A percentile compares a stretch with the other conserved stretches of the same genome.
Evolutionary conservation across 2,329 filamentous ascomycete species (phyloP).

Genomic region (Talaromyces amestolkiae): DNA sequence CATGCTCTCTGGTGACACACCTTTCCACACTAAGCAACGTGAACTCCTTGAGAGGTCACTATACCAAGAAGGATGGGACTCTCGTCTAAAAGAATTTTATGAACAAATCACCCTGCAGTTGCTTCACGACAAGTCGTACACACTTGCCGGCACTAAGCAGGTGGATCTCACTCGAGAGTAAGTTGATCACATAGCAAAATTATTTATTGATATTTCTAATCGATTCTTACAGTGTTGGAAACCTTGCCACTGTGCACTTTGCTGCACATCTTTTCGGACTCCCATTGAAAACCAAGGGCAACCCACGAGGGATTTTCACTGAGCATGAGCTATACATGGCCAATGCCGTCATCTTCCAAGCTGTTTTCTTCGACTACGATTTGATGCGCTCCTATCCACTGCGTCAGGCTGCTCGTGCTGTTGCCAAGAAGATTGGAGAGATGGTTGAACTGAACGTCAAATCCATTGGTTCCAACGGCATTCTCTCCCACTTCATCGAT

Average conservation of each 20-base stretch:
- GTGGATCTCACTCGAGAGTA: slow-evolving; percentile 66
- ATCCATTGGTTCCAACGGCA: slow-evolving; percentile 53
- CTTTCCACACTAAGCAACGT: slow-evolving; percentile 51
- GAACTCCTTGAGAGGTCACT: slow-evolving; percentile 58
- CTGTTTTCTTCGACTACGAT: slow-evolving; percentile 66
- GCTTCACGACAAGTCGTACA: slow-evolving; percentile 63
- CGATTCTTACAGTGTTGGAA: slow-evolving; percentile 41
- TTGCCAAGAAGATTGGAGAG: slow-evolving; percentile 59
- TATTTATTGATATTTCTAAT: neutral
- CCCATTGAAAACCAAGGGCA: slow-evolving; percentile 54
- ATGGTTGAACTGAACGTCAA: slow-evolving; percentile 66
- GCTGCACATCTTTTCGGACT: slow-evolving; percentile 55
- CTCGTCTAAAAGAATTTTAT: slow-evolving; percentile 66
- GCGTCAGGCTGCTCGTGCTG: slow-evolving; percentile 56
- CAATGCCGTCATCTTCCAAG: slow-evolving; percentile 63
- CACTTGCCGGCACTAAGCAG: slow-evolving; percentile 60
- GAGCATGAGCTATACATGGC: slow-evolving; percentile 60
- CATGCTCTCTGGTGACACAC: slow-evolving; percentile 55
- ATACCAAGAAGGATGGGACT: slow-evolving; percentile 61
- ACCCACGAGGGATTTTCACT: slow-evolving; percentile 53
- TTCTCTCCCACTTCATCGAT: slow-evolving; percentile 55
- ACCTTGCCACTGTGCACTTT: slow-evolving; percentile 56
- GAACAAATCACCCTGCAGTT: slow-evolving; percentile 60
- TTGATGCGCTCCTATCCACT: slow-evolving; percentile 65
- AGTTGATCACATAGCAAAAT: slow-evolving; percentile 22